Base-by-base conservation (phyloP, 192 early-diverging fungal genomes). In the Coemansia sp. region DNA sequence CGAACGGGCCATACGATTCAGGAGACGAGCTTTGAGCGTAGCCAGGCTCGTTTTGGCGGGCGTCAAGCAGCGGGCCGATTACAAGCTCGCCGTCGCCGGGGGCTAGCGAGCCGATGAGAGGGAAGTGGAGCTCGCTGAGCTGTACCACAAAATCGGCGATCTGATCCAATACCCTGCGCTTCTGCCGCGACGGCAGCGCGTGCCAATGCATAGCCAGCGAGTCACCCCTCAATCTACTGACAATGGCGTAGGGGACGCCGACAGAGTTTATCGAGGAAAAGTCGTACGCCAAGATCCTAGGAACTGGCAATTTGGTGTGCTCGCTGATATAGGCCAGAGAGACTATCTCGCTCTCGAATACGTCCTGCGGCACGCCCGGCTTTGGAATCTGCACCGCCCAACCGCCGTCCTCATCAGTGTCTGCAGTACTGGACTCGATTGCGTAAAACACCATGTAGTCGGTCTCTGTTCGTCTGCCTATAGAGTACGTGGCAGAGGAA, bases 271-370 rank as follows among this genome's bases (percentile, higher is more conserved):
- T n/a, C 27, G 78, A 6, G 6, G 69, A 66, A 62, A 80, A 69
- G 16, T 69, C 59, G 21, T 71, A 70, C 0, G 66, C 60, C 63
- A 70, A 24, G n/a, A 80, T 59, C 3, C 14, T 7, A 4, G 73
- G 53, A 13, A 72, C 72, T 1, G 66, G 56, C 16, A 80, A 14
- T 27, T 11, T 19, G 34, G 64, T 69, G 39, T 72, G 35, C 59
- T 72, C 67, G n/a, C 19, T 39, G 8, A 75, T 59, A 35, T 75
- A 80, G 0, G 73, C 69, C 41, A 80, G 6, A 24, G 73, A 65
- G 17, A 75, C 21, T 1, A 80, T 63, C 64, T 80, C 78, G 78
- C 78, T 80, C 31, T 66, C 73, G 57, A 80, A 72, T 44, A 67
- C 73, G 3, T 17, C 41, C 7, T 37, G 45, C 9, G 73, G 53